These are phyloP conservation scores for Endocalyx cinctus DNA, from an alignment of 2,329 filamentous ascomycete genomes.

Conservation along the genomic window DNA sequence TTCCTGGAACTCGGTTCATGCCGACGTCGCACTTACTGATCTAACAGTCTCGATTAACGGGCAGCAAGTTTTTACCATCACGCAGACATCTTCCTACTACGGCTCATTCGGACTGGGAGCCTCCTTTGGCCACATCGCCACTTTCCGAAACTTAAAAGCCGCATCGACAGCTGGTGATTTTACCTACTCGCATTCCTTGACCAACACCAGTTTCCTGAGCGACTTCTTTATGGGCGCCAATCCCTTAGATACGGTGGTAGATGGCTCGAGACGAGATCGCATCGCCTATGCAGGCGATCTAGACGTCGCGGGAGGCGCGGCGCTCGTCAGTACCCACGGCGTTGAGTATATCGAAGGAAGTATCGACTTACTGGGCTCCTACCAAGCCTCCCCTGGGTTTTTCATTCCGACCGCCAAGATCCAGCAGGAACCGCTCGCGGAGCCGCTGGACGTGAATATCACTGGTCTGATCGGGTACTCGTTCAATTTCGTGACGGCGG, in stretches of 20 bases:
- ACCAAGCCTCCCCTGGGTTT: slow-evolving; percentile 24
- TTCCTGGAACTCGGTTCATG: slow-evolving; percentile 10
- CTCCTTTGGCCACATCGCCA: slow-evolving; percentile 22
- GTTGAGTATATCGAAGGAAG: slow-evolving; percentile 20
- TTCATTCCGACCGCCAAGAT: slow-evolving; percentile 29
- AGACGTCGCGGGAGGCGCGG: slow-evolving; percentile 21
- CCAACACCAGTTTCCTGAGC: slow-evolving; percentile 19
- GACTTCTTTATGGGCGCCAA: slow-evolving; percentile 33
- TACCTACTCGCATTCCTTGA: slow-evolving; percentile 23
- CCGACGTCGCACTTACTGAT: slow-evolving; percentile 13
- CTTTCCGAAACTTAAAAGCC: slow-evolving; percentile 19
- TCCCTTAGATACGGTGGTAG: slow-evolving; percentile 26
- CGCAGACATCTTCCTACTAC: slow-evolving; percentile 21
- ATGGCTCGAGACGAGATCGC: slow-evolving; percentile 30
- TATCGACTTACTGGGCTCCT: slow-evolving; percentile 24
- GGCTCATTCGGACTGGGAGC: slow-evolving; percentile 29
- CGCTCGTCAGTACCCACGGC: slow-evolving; percentile 24
- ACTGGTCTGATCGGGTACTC: slow-evolving; percentile 32
- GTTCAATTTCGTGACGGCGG: slow-evolving; percentile 24
- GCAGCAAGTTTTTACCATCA: slow-evolving; percentile 16
- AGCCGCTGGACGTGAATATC: slow-evolving; percentile 15
- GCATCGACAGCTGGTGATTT: slow-evolving; percentile 4
- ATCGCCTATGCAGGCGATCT: slow-evolving; percentile 29
- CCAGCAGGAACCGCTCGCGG: slow-evolving; percentile 19
- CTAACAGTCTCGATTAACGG: slow-evolving; percentile 15